Conservation (phyloP, 2,329 filamentous ascomycete genomes). For the Macrophomina tecta region DNA sequence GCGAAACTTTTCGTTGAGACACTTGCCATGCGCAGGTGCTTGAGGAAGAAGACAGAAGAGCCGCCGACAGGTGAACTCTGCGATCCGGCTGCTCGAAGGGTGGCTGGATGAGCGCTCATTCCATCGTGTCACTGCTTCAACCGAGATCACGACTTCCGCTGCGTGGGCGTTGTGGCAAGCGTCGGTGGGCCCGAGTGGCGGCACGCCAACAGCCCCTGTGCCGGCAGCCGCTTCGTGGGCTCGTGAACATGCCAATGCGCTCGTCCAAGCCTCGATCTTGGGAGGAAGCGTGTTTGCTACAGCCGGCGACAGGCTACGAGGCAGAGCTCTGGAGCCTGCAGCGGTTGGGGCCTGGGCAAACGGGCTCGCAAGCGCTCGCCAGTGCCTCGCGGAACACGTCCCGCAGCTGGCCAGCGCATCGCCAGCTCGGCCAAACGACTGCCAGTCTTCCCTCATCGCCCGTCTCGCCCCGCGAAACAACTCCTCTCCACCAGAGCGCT, state of each 20-base stretch:
- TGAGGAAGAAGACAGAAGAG: slow-evolving; percentile 14
- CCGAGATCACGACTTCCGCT: too few relatives aligned
- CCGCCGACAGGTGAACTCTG: too few relatives aligned
- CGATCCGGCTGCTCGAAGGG: too few relatives aligned
- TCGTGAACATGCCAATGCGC: background rate
- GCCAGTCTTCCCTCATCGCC: background rate
- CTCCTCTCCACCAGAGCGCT: slow-evolving; percentile 15
- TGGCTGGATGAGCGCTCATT: too few relatives aligned
- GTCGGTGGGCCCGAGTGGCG: too few relatives aligned
- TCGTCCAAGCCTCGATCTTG: background rate
- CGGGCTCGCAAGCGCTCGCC: background rate
- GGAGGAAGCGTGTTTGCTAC: background rate
- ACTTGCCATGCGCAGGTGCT: slow-evolving; percentile 12
- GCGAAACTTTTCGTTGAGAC: slow-evolving; percentile 23
- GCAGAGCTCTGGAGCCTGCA: background rate
- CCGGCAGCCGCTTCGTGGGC: background rate
- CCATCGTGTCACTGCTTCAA: too few relatives aligned
- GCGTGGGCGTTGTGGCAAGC: too few relatives aligned
- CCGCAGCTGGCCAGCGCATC: background rate
- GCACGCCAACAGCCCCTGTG: background rate
- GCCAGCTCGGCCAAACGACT: background rate
- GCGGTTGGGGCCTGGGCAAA: background rate
- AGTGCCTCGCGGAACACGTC: background rate
- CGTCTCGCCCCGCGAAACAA: background rate
- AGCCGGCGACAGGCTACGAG: background rate